Base-by-base conservation (phyloP, 2,329 filamentous ascomycete species). In the Phoma herbarum region DNA sequence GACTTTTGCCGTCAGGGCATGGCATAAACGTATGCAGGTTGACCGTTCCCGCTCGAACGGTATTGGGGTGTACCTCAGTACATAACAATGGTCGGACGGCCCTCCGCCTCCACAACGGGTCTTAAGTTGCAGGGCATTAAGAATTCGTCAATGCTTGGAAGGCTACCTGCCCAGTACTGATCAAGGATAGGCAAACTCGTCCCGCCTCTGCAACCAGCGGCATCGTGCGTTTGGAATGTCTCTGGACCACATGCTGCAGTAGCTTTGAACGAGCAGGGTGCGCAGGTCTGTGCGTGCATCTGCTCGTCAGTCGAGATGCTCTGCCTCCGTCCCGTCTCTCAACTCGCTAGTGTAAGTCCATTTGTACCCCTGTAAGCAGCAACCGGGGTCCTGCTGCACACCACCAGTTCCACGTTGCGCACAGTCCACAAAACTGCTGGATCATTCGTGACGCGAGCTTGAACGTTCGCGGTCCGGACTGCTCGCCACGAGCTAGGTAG, bases 81-180 rank as follows among this genome's bases (percentile, higher is more conserved):
- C 68, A 69, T 73, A 75, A 75, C 75, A 70, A 62, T 68, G 73
- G 66, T 65, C 71, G 67, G 71, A 62, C 65, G 66, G 67, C 63
- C 50, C 62, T 70, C 66, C 71, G 69, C 68, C 65, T 70, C 62
- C 58, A 65, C 56, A 61, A 64, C 64, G 57, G 50, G 64, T 61
- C 64, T 73, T 74, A 75, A 66, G 55, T 60, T 62, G 70, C 70
- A 73, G 72, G 71, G 70, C 74, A 74, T 76, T 74, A 67, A 65
- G 39, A 31, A 18, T 60, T 60, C 61, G 62, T 60, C 53, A 64
- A 64, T 74, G 70, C 72, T 67, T 70, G 65, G 62, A 65, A 53
- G 66, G 66, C 70, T 73, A 69, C 70, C 67, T 70, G 71, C 63
- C 67, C 72, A 72, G 71, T 70, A 72, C 70, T 66, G 63, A 68